A percentile compares a stretch with the other conserved stretches of the same genome.
These are phyloP conservation scores for Hyaloscypha hepaticicola DNA, from an alignment of 495 filamentous ascomycete species.

Conservation along the genomic window DNA sequence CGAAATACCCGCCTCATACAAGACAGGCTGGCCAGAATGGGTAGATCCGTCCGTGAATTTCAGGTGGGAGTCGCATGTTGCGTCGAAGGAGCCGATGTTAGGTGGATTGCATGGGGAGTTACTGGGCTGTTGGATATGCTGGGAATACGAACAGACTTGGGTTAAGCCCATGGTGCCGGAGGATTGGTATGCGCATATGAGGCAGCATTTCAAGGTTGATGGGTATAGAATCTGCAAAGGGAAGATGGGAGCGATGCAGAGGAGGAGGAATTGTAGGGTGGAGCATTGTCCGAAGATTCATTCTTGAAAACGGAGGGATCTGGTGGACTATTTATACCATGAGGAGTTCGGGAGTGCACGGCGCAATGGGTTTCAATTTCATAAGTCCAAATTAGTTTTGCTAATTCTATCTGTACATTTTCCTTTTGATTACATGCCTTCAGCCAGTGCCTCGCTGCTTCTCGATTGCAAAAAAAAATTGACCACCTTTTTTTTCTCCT, in stretches of 20 bases:
- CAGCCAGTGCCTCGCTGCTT: too few relatives aligned
- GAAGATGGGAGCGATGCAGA: conserved; percentile 29
- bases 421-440: too few relatives aligned
- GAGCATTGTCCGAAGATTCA: conserved; percentile 30
- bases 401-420: too few relatives aligned
- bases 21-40: conserved; percentile 25
- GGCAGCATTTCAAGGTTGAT: conserved; percentile 24
- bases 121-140: conserved; percentile 30
- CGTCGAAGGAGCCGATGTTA: conserved; percentile 7
- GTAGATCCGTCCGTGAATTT: conserved; percentile 30
- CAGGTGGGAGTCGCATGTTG: conserved; percentile 28
- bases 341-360: background rate
- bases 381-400: too few relatives aligned
- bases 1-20: conserved; percentile 21
- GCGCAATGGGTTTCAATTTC: too few relatives aligned
- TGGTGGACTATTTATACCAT: background rate
- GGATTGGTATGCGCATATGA: conserved; percentile 27
- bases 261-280: conserved; percentile 27
- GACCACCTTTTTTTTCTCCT: too few relatives aligned
- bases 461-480: too few relatives aligned
- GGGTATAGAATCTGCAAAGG: conserved; percentile 27
- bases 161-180: conserved; percentile 20
- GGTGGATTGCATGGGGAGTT: conserved; percentile 3
- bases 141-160: conserved; percentile 28
- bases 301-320: conserved; percentile 9